These are phyloP conservation scores for Dipteronia sinensis DNA, from an alignment of 345 rosid species.

Conservation along the genomic window DNA sequence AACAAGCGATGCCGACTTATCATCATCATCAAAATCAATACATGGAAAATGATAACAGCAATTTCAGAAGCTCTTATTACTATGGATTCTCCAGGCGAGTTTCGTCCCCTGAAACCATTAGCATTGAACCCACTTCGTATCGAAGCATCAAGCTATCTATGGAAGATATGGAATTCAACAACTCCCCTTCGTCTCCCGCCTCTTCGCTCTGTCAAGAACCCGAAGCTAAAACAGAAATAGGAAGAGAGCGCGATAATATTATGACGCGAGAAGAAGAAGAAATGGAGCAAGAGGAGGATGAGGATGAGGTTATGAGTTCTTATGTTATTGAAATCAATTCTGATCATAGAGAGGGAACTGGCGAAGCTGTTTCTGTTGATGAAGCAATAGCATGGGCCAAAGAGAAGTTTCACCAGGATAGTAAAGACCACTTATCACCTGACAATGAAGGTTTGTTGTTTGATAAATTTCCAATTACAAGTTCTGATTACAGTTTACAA, in stretches of 20 bases:
- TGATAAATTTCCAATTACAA: neutral
- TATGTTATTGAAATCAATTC: conserved; percentile 87
- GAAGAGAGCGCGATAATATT: conserved; percentile 13
- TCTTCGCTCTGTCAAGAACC: conserved; percentile 66
- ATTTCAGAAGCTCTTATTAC: conserved; percentile 35
- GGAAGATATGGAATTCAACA: conserved; percentile 64
- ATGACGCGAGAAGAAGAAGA: conserved; percentile 22
- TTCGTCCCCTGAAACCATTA: conserved; percentile 73
- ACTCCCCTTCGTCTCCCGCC: conserved; percentile 73
- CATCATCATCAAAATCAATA: conserved; percentile 25
- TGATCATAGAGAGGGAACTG: conserved; percentile 40
- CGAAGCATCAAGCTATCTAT: conserved; percentile 41
- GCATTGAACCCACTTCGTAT: conserved; percentile 56
- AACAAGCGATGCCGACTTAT: conserved; percentile 42
- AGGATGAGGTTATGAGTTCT: conserved; percentile 78
- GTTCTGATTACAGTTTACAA: neutral
- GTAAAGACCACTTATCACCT: conserved; percentile 18
- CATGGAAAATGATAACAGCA: conserved; percentile 40
- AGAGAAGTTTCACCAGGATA: conserved; percentile 46
- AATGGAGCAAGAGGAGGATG: conserved; percentile 37
- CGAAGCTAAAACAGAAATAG: conserved; percentile 16
- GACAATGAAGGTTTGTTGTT: conserved; percentile 35
- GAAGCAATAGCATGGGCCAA: conserved; percentile 79
- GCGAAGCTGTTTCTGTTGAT: conserved; percentile 59
- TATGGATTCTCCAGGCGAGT: conserved; percentile 39